Evolutionary conservation across 495 filamentous ascomycete genomes (phyloP).

Genomic region (Neurospora sp.): DNA sequence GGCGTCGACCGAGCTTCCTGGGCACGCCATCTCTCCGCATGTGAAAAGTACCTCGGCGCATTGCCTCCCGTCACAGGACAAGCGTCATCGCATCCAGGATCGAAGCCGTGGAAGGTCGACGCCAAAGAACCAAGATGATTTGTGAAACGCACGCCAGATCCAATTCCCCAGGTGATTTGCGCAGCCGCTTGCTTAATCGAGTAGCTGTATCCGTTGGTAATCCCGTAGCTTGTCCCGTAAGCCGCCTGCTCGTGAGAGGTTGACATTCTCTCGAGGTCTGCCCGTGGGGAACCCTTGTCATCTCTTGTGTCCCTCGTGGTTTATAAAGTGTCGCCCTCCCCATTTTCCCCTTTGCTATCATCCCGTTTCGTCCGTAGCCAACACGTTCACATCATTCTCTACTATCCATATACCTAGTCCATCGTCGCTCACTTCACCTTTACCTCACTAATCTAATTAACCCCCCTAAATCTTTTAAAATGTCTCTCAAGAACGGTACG

Average conservation of each 20-base stretch:
- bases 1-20: not conserved
- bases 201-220: not conserved
- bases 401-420: not conserved
- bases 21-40: not conserved
- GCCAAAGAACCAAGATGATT: not conserved
- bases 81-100: not conserved
- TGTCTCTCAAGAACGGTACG: slow-evolving; percentile 79
- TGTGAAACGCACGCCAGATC: not conserved
- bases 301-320: not conserved
- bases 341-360: not conserved
- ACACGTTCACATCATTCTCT: not conserved
- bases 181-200: not conserved
- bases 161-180: not conserved
- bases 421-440: not conserved
- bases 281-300: not conserved
- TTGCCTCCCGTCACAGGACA: not conserved
- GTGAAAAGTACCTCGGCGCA: not conserved
- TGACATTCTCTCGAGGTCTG: not conserved
- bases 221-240: not conserved
- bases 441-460: not conserved
- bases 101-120: not conserved
- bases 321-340: not conserved
- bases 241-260: not conserved
- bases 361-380: not conserved
- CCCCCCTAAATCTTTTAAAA: slow-evolving; percentile 29